These are phyloP conservation scores for Blastobotrys muscicola DNA, from an alignment of 805 yeast genomes.

Conservation along the genomic window DNA sequence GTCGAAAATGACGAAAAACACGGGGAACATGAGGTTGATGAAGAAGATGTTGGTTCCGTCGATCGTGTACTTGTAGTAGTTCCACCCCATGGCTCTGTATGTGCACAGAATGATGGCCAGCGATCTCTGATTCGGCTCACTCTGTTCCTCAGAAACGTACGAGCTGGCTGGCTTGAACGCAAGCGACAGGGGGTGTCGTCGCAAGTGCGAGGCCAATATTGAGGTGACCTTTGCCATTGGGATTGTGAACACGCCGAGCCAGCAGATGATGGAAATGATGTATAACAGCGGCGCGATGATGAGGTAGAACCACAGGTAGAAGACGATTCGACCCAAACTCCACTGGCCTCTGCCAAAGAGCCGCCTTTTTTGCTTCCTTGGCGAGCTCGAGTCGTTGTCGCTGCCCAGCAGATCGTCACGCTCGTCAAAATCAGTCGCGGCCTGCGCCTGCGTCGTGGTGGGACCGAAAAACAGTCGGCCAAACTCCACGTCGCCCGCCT, in stretches of 20 bases:
- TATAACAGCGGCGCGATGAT: constrained; percentile 59
- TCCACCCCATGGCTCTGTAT: constrained; percentile 83
- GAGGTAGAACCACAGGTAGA: constrained; percentile 60
- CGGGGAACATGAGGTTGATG: constrained; percentile 72
- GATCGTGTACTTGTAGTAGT: constrained; percentile 91
- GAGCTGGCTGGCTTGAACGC: constrained; percentile 47
- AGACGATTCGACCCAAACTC: constrained; percentile 73
- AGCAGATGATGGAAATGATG: constrained; percentile 49
- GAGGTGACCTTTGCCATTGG: constrained; percentile 82
- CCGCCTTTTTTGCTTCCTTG: constrained; percentile 31
- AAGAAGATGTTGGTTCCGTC: constrained; percentile 94
- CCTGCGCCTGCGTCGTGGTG: constrained; percentile 14
- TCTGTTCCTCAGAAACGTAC: constrained; percentile 20
- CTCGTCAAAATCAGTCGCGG: constrained; percentile 1
- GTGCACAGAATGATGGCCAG: constrained; percentile 67
- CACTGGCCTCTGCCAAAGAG: constrained; percentile 88
- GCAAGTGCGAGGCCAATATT: constrained; percentile 62
- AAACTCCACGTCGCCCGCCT: constrained; percentile 58
- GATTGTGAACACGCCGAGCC: constrained; percentile 80
- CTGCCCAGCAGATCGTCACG: background rate
- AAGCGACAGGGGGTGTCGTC: constrained; percentile 87
- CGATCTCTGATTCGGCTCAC: constrained; percentile 32
- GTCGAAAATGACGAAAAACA: constrained; percentile 73
- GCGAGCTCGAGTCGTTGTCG: background rate
- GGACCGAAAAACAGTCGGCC: constrained; percentile 78